Conservation (phyloP, 2,329 filamentous ascomycete genomes). For the Calonectria pseudoreteaudii region DNA sequence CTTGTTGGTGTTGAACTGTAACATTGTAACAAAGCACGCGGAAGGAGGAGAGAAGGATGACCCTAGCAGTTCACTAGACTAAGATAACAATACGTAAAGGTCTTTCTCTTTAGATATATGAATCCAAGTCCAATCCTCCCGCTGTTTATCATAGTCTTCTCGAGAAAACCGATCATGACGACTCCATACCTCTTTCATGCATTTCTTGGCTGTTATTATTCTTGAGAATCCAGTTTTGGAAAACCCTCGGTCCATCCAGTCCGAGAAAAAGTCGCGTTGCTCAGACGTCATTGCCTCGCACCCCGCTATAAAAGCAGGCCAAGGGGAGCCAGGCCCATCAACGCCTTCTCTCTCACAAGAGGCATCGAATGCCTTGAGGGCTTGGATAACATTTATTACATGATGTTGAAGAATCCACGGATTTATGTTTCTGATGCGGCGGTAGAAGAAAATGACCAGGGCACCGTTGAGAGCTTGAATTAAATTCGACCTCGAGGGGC, state of each 20-base stretch:
- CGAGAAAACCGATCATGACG: background rate
- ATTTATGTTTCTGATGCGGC: conserved; percentile 14
- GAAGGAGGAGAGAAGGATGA: background rate
- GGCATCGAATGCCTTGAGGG: background rate
- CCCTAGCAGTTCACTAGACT: background rate
- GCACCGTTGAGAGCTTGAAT: conserved; percentile 12
- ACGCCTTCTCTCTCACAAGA: background rate
- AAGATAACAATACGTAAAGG: background rate
- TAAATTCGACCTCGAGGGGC: background rate
- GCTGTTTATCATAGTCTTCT: background rate
- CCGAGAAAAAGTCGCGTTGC: background rate
- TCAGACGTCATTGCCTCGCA: background rate
- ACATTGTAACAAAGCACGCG: too few species aligned
- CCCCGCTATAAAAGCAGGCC: conserved; percentile 12
- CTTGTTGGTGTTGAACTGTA: background rate
- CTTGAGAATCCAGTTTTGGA: background rate
- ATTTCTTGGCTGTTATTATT: background rate
- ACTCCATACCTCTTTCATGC: background rate
- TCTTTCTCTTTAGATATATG: background rate
- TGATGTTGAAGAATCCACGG: conserved; percentile 20
- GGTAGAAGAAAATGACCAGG: conserved; percentile 26
- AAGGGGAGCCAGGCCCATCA: background rate
- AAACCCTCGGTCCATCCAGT: background rate
- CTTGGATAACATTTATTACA: conserved; percentile 14
- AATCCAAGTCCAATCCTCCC: background rate